Conservation (phyloP, 225 moss, liverwort and hornwort species). For the Lunularia cruciata region DNA sequence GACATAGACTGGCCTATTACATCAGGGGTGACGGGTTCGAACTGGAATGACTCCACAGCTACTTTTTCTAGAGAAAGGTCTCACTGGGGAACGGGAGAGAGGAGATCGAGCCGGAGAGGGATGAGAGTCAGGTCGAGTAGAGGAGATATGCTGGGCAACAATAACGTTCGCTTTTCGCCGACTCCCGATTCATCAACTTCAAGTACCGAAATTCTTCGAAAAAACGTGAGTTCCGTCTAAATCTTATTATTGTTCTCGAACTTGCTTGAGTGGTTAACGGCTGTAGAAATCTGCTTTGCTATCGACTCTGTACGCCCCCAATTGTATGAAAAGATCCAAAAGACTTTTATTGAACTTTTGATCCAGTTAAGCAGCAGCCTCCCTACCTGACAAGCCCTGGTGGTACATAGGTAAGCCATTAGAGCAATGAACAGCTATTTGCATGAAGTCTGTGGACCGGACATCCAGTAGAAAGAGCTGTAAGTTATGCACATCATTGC, state of each 20-base stretch:
- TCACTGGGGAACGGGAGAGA: not conserved
- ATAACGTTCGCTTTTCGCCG: slow-evolving; percentile 35
- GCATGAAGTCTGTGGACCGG: too few relatives aligned
- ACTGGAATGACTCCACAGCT: slow-evolving; percentile 6
- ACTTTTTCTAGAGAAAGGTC: not conserved
- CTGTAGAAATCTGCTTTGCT: not conserved
- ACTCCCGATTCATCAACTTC: slow-evolving; percentile 23
- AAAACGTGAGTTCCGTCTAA: slow-evolving; percentile 22
- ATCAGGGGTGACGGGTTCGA: not conserved
- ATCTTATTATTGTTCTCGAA: not conserved
- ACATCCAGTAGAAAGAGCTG: too few relatives aligned
- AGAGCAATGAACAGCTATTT: too few relatives aligned
- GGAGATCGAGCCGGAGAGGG: slow-evolving; percentile 1
- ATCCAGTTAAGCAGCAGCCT: not conserved
- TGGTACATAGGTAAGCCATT: too few relatives aligned
- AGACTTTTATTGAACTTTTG: too few relatives aligned
- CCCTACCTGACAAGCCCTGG: not conserved
- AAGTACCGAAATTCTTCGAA: slow-evolving; percentile 29
- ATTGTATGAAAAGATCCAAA: too few relatives aligned
- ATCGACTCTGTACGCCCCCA: too few relatives aligned
- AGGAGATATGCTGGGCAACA: slow-evolving; percentile 40
- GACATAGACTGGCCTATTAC: slow-evolving; percentile 2
- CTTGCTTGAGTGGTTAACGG: not conserved
- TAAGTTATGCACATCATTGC: too few relatives aligned
- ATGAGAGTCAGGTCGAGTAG: slow-evolving; percentile 22